These are phyloP conservation scores for Fomitopsis palustris DNA, from an alignment of 1,284 basidiomycete species.

Conservation along the genomic window DNA sequence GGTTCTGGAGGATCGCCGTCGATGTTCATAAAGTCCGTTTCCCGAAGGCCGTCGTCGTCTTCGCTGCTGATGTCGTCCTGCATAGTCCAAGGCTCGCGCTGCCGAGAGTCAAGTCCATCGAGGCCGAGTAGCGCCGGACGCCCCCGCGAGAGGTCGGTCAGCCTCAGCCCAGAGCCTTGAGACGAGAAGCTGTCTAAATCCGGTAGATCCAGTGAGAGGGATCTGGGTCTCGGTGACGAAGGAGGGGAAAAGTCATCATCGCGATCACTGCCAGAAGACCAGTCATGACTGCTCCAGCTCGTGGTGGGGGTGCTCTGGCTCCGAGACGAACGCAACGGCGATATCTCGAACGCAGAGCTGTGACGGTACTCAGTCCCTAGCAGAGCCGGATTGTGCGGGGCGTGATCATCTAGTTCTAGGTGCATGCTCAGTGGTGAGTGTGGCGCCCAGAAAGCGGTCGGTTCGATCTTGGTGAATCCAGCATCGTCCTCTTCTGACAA, in stretches of 20 bases:
- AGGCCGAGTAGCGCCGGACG: background rate
- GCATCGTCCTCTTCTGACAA: conserved; percentile 8
- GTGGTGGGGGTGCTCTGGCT: conserved; percentile 1
- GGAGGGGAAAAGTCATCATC: conserved; percentile 9
- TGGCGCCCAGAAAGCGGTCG: conserved; percentile 17
- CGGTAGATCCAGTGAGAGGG: conserved; percentile 6
- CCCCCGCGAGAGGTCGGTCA: background rate
- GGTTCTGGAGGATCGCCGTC: conserved; percentile 14
- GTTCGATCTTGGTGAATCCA: conserved; percentile 15
- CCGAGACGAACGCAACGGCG: background rate
- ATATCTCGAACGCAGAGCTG: background rate
- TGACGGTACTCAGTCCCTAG: background rate
- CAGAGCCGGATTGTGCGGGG: conserved; percentile 1
- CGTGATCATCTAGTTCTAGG: background rate
- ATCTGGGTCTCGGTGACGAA: conserved; percentile 6
- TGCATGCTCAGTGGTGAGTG: conserved; percentile 18
- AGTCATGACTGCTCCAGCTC: conserved; percentile 7
- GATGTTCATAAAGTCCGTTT: conserved; percentile 6
- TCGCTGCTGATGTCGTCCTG: background rate
- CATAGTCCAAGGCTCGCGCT: background rate
- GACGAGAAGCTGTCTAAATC: conserved; percentile 3
- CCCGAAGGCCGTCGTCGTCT: background rate
- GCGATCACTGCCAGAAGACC: conserved; percentile 6
- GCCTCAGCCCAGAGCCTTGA: background rate
- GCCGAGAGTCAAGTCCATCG: background rate